Evolutionary conservation across 805 yeast species (phyloP).

Genomic region (Kluyveromyces lactis): DNA sequence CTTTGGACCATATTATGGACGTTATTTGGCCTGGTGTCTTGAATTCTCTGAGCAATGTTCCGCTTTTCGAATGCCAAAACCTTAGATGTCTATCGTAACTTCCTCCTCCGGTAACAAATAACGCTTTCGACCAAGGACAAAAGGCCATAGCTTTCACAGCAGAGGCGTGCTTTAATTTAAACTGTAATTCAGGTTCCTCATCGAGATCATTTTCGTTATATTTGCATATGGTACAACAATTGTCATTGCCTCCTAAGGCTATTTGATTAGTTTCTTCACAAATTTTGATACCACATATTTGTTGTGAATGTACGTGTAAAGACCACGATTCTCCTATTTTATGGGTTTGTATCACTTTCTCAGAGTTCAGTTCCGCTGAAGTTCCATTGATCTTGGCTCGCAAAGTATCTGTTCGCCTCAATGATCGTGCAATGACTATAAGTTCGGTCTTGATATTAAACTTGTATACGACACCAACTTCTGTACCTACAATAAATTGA

Average conservation of each 20-base stretch:
- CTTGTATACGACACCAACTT: slow-evolving; percentile 46
- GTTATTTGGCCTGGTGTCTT: slow-evolving; percentile 71
- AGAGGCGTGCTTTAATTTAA: slow-evolving; percentile 58
- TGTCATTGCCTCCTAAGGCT: slow-evolving; percentile 83
- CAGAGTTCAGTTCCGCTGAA: background rate
- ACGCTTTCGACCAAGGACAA: slow-evolving; percentile 81
- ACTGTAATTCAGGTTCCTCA: slow-evolving; percentile 36
- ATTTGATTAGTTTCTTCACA: slow-evolving; percentile 45
- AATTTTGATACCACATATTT: slow-evolving; percentile 48
- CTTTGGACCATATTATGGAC: slow-evolving; percentile 65
- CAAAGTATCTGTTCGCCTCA: background rate
- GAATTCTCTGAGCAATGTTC: slow-evolving; percentile 53
- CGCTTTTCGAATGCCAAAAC: slow-evolving; percentile 81
- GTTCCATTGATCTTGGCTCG: background rate
- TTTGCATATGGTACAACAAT: slow-evolving; percentile 73
- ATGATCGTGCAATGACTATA: background rate
- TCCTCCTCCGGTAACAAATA: slow-evolving; percentile 90
- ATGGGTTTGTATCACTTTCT: slow-evolving; percentile 2
- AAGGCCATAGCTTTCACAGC: slow-evolving; percentile 87
- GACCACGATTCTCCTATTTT: slow-evolving; percentile 15
- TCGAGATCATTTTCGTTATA: slow-evolving; percentile 28
- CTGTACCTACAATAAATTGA: slow-evolving; percentile 56
- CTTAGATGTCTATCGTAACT: slow-evolving; percentile 69
- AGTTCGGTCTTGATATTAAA: slow-evolving; percentile 26
- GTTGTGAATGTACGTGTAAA: slow-evolving; percentile 46